Evolutionary conservation across 2,329 filamentous ascomycete species (phyloP).

Genomic region (Cladorrhinum sp.): DNA sequence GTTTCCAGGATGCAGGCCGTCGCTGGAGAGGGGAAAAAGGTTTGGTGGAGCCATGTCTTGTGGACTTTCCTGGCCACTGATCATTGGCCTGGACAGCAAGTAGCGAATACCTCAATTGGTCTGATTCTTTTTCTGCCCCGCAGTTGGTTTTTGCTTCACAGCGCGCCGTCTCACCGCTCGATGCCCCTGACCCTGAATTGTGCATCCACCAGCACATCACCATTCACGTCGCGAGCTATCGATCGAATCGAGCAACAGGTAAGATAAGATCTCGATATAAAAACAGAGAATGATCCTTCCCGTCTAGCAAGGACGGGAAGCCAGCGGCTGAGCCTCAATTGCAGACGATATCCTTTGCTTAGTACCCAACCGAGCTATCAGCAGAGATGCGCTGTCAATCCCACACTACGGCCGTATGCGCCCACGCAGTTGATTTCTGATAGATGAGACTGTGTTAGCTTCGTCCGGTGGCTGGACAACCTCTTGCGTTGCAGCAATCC

Average conservation of each 20-base stretch:
- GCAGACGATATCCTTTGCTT: not conserved
- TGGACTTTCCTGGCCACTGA: slow-evolving; percentile 3
- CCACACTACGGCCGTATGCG: not conserved
- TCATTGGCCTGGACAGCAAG: not conserved
- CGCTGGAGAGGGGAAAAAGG: slow-evolving; percentile 1
- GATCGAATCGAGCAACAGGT: not conserved
- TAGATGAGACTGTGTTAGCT: not conserved
- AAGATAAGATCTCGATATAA: not conserved
- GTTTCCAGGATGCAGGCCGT: slow-evolving; percentile 16
- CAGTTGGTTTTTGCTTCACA: not conserved
- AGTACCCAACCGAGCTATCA: not conserved
- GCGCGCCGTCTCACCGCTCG: slow-evolving; percentile 7
- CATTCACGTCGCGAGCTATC: not conserved
- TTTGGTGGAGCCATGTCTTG: slow-evolving; percentile 9
- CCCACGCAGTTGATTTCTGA: not conserved
- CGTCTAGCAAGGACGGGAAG: not conserved
- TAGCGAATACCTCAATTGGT: slow-evolving; percentile 1
- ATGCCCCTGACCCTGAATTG: not conserved
- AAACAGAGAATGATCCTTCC: not conserved
- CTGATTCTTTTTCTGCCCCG: not conserved
- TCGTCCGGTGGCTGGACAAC: not conserved
- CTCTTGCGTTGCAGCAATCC: not conserved
- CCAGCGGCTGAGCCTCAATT: not conserved
- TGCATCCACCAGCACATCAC: not conserved
- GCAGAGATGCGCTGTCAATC: not conserved